Conservation (phyloP, 352 stramenopile genomes). For the Phytophthora multivora region DNA sequence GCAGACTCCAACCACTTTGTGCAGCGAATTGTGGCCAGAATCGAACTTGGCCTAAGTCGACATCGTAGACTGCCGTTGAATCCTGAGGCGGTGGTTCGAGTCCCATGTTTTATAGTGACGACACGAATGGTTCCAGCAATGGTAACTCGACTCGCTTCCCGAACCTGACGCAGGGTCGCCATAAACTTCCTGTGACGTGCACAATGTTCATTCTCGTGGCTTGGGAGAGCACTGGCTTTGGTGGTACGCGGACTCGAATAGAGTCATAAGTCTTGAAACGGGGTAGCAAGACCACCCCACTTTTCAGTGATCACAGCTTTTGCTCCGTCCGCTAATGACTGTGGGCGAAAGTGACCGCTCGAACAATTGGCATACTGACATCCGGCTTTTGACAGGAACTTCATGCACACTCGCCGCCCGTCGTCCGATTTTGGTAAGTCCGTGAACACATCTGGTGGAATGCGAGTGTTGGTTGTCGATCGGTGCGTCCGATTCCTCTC, state of each 20-base stretch:
- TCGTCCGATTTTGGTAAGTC: neutral
- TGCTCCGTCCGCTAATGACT: neutral
- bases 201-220: too few relatives aligned
- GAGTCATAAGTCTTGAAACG: conserved; percentile 15
- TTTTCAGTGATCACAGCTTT: neutral
- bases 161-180: too few relatives aligned
- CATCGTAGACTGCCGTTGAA: neutral
- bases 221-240: too few relatives aligned
- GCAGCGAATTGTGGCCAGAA: conserved; percentile 1
- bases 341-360: conserved; percentile 9
- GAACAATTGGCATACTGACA: conserved; percentile 11
- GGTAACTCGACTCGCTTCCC: too few relatives aligned
- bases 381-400: conserved; percentile 1
- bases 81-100: too few relatives aligned
- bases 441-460: neutral
- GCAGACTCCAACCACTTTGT: neutral
- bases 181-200: too few relatives aligned
- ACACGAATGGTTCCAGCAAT: too few relatives aligned
- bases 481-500: neutral
- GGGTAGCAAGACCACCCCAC: conserved; percentile 1
- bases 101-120: too few relatives aligned
- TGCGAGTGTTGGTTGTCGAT: neutral
- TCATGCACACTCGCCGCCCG: conserved; percentile 6
- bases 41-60: neutral
- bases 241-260: too few relatives aligned